These are phyloP conservation scores for Parietaria judaica DNA, from an alignment of 306 rosid species.

Conservation along the genomic window DNA sequence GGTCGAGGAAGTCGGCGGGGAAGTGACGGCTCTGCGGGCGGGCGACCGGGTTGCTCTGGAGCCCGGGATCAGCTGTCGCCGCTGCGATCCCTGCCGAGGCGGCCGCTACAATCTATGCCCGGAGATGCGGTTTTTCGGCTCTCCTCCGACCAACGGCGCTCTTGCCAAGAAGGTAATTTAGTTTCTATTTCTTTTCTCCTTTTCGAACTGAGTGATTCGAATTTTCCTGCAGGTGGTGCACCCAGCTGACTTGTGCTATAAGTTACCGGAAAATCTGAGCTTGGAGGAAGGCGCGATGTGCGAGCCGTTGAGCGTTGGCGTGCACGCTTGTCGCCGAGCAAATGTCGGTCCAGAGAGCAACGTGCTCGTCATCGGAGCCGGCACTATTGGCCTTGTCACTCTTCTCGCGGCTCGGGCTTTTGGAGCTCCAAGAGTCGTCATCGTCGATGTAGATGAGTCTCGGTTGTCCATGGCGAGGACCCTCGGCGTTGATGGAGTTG, in stretches of 20 bases:
- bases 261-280: slow-evolving; percentile 32
- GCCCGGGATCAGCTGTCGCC: slow-evolving; percentile 38
- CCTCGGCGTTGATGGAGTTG: slow-evolving; percentile 30
- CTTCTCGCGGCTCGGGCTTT: slow-evolving; percentile 36
- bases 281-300: slow-evolving; percentile 48
- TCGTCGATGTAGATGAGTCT: slow-evolving; percentile 29
- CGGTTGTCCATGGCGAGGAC: slow-evolving; percentile 34
- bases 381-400: slow-evolving; percentile 37
- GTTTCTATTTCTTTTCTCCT: not conserved
- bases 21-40: slow-evolving; percentile 21
- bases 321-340: slow-evolving; percentile 42
- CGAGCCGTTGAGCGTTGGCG: slow-evolving; percentile 36
- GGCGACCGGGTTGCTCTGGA: slow-evolving; percentile 42
- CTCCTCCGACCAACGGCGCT: slow-evolving; percentile 32
- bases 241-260: slow-evolving; percentile 31
- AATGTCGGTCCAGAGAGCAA: slow-evolving; percentile 28
- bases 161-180: slow-evolving; percentile 31
- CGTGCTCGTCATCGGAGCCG: slow-evolving; percentile 34
- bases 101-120: slow-evolving; percentile 43
- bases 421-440: slow-evolving; percentile 30
- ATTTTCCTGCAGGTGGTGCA: slow-evolving; percentile 28
- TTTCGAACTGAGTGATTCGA: not conserved
- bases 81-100: slow-evolving; percentile 27
- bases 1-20: slow-evolving; percentile 36
- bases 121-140: slow-evolving; percentile 32